Evolutionary conservation across 192 early-diverging fungal species (phyloP), one percentile per base, ranked within the genome.

Genomic region (Diversispora epigaea): DNA sequence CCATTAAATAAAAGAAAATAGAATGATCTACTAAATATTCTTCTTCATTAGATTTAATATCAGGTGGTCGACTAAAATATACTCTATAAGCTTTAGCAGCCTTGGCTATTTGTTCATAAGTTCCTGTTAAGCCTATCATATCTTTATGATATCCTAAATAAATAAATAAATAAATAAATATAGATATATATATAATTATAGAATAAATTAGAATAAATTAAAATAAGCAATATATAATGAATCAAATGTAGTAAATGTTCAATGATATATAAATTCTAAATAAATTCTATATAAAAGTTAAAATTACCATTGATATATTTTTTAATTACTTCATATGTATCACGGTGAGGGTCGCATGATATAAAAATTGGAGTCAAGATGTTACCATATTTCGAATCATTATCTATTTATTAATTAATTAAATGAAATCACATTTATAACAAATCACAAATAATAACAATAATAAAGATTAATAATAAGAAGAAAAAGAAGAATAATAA

Each of bases 11-110:
- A 75, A 97, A 97, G 82, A 97, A 99, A 78, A 99, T 99, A 49
- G 94, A 95, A 78, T 99, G 97, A 74, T 99, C 97, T 12, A 99
- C 97, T 47, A 99, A 80, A 78, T 99, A 99, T 77, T 99, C 96
- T 65, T 99, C 96, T 65, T 93, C 89, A 44, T 92, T 93, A 14
- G 91, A 89, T 14, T 79, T 77, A 14, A 90, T 86, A 68, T 89
- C 82, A 19, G 95, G 96, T 43, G 97, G 97, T 49, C 93, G 91
- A 73, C 89, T 92, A 73, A 93, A 94, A 80, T 99, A 99, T 54
- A 99, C 91, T n/a, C 97, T 90, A 78, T 94, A 99, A 0, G 90
- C 84, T 82, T 95, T 96, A 54, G 96, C 96, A 2, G 92, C 88
- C 39, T 85, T 80, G 47, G 89, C 90, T 65, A 99, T 89, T 75